A percentile compares a stretch with the other conserved stretches of the same genome.
Evolutionary conservation across 441 rosid species (phyloP).

Genomic region (Arabidopsis hybrid): DNA sequence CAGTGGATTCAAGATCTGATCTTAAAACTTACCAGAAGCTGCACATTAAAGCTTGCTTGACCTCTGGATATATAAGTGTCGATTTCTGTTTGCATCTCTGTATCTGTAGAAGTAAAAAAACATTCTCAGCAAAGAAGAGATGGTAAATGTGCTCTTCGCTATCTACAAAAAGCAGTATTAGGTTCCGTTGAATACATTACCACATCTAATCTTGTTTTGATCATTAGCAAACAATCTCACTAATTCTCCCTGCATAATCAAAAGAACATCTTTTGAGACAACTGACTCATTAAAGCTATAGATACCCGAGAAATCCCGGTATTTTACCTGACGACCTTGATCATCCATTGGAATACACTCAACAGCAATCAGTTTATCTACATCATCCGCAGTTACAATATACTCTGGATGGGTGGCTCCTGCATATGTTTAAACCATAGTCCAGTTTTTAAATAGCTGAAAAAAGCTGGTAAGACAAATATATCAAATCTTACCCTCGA

Average conservation of each 20-base stretch:
- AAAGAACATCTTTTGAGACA: slow-evolving; percentile 6
- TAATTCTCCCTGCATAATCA: slow-evolving; percentile 68
- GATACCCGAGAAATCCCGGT: neutral
- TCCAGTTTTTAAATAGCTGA: slow-evolving; percentile 15
- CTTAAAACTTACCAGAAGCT: slow-evolving; percentile 64
- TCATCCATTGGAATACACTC: slow-evolving; percentile 99
- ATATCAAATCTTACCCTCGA: slow-evolving; percentile 72
- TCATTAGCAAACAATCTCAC: slow-evolving; percentile 86
- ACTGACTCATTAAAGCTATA: neutral
- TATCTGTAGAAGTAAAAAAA: slow-evolving; percentile 55
- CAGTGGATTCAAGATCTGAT: neutral
- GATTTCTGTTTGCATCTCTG: slow-evolving; percentile 83
- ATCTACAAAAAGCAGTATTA: slow-evolving; percentile 9
- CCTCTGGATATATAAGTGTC: slow-evolving; percentile 62
- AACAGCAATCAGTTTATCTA: slow-evolving; percentile 93
- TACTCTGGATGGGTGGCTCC: slow-evolving; percentile 99
- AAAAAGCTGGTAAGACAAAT: slow-evolving; percentile 1
- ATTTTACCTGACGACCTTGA: slow-evolving; percentile 85
- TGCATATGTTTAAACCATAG: slow-evolving; percentile 43
- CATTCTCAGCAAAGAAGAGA: slow-evolving; percentile 17
- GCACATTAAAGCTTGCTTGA: slow-evolving; percentile 72
- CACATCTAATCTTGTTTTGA: slow-evolving; percentile 87
- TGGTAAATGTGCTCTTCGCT: neutral
- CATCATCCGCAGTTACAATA: slow-evolving; percentile 98
- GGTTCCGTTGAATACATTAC: slow-evolving; percentile 49